phyloP scores from a whole-genome alignment of 2,329 filamentous ascomycete genomes.

The Cladosporium sp. region DNA sequence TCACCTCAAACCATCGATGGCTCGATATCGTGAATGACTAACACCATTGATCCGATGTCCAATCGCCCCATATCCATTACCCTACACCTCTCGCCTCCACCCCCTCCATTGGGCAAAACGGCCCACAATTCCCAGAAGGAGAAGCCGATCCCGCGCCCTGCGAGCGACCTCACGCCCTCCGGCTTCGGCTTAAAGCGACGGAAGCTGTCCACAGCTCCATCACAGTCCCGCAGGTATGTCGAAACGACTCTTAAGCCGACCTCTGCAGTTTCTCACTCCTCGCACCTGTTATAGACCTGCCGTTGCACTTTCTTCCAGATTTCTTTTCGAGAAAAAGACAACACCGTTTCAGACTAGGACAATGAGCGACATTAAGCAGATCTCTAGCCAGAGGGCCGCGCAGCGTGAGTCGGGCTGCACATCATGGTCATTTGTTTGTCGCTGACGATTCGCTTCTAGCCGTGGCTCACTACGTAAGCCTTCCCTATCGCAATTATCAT shows the following conservation, averaged over 20 bases:
- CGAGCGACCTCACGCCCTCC: neutral
- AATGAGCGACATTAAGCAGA: constrained; percentile 41
- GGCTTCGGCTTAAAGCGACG: constrained; percentile 9
- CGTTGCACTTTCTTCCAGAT: neutral
- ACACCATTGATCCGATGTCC: neutral
- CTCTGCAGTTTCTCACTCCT: neutral
- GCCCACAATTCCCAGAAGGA: constrained; percentile 9
- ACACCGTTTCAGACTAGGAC: constrained; percentile 14
- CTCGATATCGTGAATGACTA: neutral
- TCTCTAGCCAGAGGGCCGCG: constrained; percentile 37
- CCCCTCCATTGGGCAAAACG: constrained; percentile 7
- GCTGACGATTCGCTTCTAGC: constrained; percentile 21
- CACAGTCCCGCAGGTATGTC: constrained; percentile 2
- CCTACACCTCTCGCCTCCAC: constrained; percentile 1
- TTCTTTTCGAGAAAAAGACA: constrained; percentile 2
- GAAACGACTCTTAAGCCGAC: constrained; percentile 2
- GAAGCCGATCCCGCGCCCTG: constrained; percentile 5
- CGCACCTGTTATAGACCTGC: neutral
- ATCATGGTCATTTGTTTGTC: constrained; percentile 12
- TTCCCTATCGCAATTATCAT: neutral
- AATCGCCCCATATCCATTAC: neutral
- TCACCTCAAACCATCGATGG: neutral
- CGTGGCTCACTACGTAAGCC: constrained; percentile 39
- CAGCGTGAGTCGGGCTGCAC: constrained; percentile 32
- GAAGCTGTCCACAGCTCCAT: constrained; percentile 6